These are phyloP conservation scores for Penicillium sp. DNA, from an alignment of 2,329 filamentous ascomycete genomes.

Conservation along the genomic window DNA sequence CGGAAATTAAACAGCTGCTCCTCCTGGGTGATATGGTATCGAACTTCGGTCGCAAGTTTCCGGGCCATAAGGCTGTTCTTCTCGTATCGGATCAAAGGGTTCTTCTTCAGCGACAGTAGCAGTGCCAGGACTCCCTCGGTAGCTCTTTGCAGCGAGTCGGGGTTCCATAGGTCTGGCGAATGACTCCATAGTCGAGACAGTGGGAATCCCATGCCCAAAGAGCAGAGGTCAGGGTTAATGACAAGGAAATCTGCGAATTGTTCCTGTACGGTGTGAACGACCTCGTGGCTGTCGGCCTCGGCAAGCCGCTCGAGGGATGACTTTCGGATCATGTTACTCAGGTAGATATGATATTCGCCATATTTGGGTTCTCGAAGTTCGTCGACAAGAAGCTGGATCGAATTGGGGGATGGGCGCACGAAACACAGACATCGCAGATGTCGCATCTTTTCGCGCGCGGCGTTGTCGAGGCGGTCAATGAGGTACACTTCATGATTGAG, in stretches of 20 bases:
- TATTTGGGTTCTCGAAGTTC: slow-evolving; percentile 95
- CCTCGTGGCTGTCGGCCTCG: slow-evolving; percentile 95
- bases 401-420: slow-evolving; percentile 83
- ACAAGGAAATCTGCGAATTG: slow-evolving; percentile 95
- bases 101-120: slow-evolving; percentile 89
- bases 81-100: slow-evolving; percentile 87
- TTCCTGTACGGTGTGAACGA: slow-evolving; percentile 89
- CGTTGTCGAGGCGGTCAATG: slow-evolving; percentile 90
- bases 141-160: slow-evolving; percentile 77
- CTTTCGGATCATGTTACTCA: slow-evolving; percentile 97
- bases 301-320: slow-evolving; percentile 89
- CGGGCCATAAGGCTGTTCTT: slow-evolving; percentile 86
- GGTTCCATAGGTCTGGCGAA: slow-evolving; percentile 82
- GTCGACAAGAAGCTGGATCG: slow-evolving; percentile 89
- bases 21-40: slow-evolving; percentile 91
- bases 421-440: slow-evolving; percentile 92
- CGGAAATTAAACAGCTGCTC: slow-evolving; percentile 95
- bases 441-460: slow-evolving; percentile 91
- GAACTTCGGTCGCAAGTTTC: slow-evolving; percentile 87
- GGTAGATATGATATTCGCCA: slow-evolving; percentile 94
- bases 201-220: slow-evolving; percentile 68
- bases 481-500: slow-evolving; percentile 97
- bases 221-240: slow-evolving; percentile 90
- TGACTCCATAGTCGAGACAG: slow-evolving; percentile 74
- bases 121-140: slow-evolving; percentile 83